Percentiles rank a stretch among this genome's conserved stretches.
Conservation (phyloP, 2,329 filamentous ascomycete genomes). For the Alternaria gaisen region DNA sequence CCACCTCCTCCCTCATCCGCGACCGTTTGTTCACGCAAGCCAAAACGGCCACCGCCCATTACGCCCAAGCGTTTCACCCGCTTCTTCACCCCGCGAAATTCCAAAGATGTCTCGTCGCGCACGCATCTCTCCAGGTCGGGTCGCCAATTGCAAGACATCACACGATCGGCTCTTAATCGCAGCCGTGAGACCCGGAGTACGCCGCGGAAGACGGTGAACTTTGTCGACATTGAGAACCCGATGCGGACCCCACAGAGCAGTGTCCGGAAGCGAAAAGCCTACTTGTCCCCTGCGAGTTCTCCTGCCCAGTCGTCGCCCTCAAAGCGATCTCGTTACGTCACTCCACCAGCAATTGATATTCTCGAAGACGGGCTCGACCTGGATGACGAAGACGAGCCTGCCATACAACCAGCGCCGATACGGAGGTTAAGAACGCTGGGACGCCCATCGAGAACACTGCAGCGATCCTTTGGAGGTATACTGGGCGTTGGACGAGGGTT, state of each 20-base stretch:
- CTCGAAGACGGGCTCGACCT: slow-evolving; percentile 42
- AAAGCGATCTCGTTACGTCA: slow-evolving; percentile 45
- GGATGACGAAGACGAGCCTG: slow-evolving; percentile 36
- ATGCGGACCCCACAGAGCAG: slow-evolving; percentile 44
- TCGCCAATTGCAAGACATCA: slow-evolving; percentile 60
- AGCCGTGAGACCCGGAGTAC: slow-evolving; percentile 40
- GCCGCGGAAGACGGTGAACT: slow-evolving; percentile 52
- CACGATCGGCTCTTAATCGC: slow-evolving; percentile 56
- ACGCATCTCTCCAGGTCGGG: slow-evolving; percentile 50
- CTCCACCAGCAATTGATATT: slow-evolving; percentile 42
- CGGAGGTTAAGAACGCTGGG: slow-evolving; percentile 49
- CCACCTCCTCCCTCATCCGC: slow-evolving; percentile 47
- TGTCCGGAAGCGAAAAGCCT: slow-evolving; percentile 50
- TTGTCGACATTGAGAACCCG: slow-evolving; percentile 45
- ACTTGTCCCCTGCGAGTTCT: slow-evolving; percentile 54
- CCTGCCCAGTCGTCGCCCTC: slow-evolving; percentile 55
- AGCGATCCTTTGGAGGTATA: slow-evolving; percentile 58
- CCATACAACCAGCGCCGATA: slow-evolving; percentile 46
- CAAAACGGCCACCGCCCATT: slow-evolving; percentile 59
- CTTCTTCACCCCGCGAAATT: slow-evolving; percentile 60
- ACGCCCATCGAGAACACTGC: slow-evolving; percentile 50
- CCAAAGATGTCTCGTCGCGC: slow-evolving; percentile 42
- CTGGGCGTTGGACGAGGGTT: slow-evolving; percentile 52
- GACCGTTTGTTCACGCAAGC: slow-evolving; percentile 47
- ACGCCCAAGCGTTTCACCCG: slow-evolving; percentile 61